Evolutionary conservation across 176 grass and related monocot genomes (phyloP), one percentile per base, ranked within the genome.

Genomic region (Elaeis guineensis): DNA sequence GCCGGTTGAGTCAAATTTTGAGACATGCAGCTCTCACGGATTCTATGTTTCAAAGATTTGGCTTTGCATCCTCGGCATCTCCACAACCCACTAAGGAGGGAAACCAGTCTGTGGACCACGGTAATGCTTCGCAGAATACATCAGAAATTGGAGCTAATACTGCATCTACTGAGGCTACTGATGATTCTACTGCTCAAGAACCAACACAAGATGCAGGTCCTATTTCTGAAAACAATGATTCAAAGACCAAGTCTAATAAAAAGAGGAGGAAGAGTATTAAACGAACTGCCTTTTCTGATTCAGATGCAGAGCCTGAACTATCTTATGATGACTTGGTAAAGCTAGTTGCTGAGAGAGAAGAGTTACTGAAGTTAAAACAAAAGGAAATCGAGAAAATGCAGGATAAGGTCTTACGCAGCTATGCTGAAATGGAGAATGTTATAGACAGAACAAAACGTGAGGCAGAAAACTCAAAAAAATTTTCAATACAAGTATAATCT

Each of bases 401-500:
- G 72, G 83, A 81, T 59, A 88, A 82, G 56, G 74, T 93, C 81
- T 67, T 79, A 15, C 71, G 80, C 25, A 84, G 84, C 67, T 88
- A 88, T 81, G 78, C 89, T 58, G 84, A 84, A 73, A 81, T 84
- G 77, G 80, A 93, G 66, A 93, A 93, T 79, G 51, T 88, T 49
- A 81, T 79, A 20, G 63, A 66, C 58, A 35, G 71, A 67, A 81
- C 79, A 78, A 93, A 87, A 51, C 77, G 74, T 69, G 84, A 87
- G 62, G 86, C 84, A 48, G 84, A 93, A 17, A 87, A 75, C 60
- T 81, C 73, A 2, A 93, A 93, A 66, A 81, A 93, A 25, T 93
- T 76, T 59, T 84, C 80, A 60, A 54, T 88, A 48, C 89, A 87
- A 84, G 84, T 88, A 44, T 16, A 69, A 23, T 51, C 54, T 21